Evolutionary conservation across 2,329 filamentous ascomycete genomes (phyloP), one percentile per base, ranked within the genome.

Genomic region (Alternaria angustiovoidea): DNA sequence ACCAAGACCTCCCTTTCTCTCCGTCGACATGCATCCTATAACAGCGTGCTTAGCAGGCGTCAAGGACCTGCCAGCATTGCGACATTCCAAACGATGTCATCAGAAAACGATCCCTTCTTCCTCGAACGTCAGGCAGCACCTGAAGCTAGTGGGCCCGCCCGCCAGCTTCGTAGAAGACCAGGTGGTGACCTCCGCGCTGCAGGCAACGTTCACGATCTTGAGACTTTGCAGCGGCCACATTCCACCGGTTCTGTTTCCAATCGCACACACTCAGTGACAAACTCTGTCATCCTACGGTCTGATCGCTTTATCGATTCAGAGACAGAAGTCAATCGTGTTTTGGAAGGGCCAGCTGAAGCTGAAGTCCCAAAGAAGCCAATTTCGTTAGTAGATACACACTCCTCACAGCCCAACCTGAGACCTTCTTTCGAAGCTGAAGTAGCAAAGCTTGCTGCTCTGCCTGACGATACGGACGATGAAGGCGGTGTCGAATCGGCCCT

Each of bases 401-500:
- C 85, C 2, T 86, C 86, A 2, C 84, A 86, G 61, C 83, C 86
- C 2, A 80, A 82, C 53, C 62, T 88, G 18, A 80, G 86, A 44
- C 84, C 85, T 1, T 97, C 94, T 0, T 97, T 98, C 68, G 93
- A 98, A 77, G 90, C 87, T 3, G 93, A 96, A 70, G 92, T 96
- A 1, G 89, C 94, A 60, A 92, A 92, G 69, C 87, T 99, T 54
- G 92, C 94, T 2, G 89, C 91, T 56, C 92, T 98, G 26, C 93
- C 94, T 0, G 94, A 97, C 72, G 92, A 96, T 62, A 89, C 90
- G 46, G 92, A 81, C 22, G 81, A 81, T 46, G 82, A 96, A 72
- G 93, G 93, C 7, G 94, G 94, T 12, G 89, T 98, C 26, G 95
- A 98, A 74, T 93, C 94, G n/a, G 92, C 95, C 0, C 78, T 99